These are phyloP conservation scores for Fraxinus cuspidata DNA, from an alignment of 257 asterid species.

Conservation along the genomic window DNA sequence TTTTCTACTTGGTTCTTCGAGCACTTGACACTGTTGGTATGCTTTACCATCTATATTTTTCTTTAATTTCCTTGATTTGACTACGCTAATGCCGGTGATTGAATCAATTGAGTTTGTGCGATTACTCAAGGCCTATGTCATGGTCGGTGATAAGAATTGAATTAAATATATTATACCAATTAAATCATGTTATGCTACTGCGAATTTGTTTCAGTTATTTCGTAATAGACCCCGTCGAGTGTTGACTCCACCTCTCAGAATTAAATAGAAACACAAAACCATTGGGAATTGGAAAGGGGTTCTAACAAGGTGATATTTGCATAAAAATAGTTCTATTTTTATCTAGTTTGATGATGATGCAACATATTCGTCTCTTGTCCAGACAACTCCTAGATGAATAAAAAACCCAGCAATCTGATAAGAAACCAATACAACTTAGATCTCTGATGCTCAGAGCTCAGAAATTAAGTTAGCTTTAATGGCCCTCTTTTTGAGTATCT, in stretches of 20 bases:
- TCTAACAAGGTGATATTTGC: not conserved
- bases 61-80: not conserved
- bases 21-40: constrained; percentile 98
- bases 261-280: not conserved
- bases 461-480: not conserved
- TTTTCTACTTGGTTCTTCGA: constrained; percentile 96
- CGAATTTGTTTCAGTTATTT: not conserved
- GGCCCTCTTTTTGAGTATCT: not conserved
- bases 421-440: not conserved
- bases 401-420: not conserved
- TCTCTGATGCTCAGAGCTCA: not conserved
- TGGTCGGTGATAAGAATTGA: not conserved
- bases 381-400: not conserved
- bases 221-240: not conserved
- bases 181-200: not conserved
- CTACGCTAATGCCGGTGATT: not conserved
- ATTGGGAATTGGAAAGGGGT: not conserved
- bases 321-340: not conserved
- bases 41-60: constrained; percentile 28
- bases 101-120: not conserved
- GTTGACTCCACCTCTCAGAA: not conserved
- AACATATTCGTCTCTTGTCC: not conserved
- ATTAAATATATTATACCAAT: not conserved
- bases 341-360: not conserved
- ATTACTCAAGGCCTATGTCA: not conserved